These are phyloP conservation scores for Solanum okadae DNA, from an alignment of 257 asterid genomes.

Conservation along the genomic window DNA sequence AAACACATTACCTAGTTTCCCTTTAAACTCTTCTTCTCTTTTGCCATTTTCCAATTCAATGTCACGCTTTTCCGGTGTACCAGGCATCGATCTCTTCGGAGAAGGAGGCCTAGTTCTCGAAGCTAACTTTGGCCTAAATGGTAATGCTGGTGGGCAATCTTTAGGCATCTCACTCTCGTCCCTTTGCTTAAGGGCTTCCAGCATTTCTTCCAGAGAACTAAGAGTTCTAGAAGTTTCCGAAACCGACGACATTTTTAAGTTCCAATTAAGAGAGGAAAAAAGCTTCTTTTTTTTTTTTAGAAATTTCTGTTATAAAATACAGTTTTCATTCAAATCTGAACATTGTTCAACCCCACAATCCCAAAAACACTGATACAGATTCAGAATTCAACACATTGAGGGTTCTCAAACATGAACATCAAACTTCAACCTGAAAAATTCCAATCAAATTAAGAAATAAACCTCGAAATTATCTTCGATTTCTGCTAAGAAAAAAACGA, in stretches of 20 bases:
- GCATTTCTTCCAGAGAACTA: slow-evolving; percentile 94
- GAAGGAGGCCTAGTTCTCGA: slow-evolving; percentile 73
- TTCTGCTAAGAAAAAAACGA: not conserved
- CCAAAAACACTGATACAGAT: not conserved
- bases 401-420: not conserved
- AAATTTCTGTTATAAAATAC: not conserved
- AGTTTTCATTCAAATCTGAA: not conserved
- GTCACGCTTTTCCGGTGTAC: slow-evolving; percentile 21
- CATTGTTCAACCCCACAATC: not conserved
- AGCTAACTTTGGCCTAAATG: slow-evolving; percentile 55
- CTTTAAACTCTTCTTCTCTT: slow-evolving; percentile 11
- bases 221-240: slow-evolving; percentile 48
- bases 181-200: slow-evolving; percentile 63
- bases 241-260: slow-evolving; percentile 38
- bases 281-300: not conserved
- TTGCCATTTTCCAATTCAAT: not conserved
- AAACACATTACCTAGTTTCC: slow-evolving; percentile 25
- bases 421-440: not conserved
- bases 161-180: slow-evolving; percentile 50
- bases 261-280: not conserved
- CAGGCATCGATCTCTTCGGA: slow-evolving; percentile 38
- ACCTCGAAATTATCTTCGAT: not conserved
- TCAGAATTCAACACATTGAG: not conserved
- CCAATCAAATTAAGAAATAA: not conserved
- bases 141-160: slow-evolving; percentile 86